phyloP scores from a whole-genome alignment of 768 basidiomycete genomes.

The Mycena indigotica region DNA sequence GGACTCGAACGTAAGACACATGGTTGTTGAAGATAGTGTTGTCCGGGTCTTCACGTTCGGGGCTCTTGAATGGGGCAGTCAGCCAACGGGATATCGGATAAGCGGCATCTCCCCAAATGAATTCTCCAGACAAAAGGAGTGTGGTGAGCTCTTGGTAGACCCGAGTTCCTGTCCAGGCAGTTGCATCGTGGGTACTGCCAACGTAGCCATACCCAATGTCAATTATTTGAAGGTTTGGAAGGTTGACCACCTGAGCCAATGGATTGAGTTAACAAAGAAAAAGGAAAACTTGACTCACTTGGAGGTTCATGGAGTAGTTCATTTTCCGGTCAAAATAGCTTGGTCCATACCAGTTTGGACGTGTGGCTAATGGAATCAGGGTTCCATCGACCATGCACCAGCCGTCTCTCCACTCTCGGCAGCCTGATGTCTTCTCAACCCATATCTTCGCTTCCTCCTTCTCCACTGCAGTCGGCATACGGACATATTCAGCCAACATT shows the following conservation, averaged over 20 bases:
- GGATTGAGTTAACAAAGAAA: neutral
- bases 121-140: neutral
- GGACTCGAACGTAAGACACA: neutral
- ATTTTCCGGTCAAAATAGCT: neutral
- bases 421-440: neutral
- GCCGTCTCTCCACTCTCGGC: neutral
- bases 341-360: neutral
- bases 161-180: slow-evolving; percentile 21
- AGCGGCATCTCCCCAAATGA: slow-evolving; percentile 1
- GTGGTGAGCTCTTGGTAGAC: neutral
- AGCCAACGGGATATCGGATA: neutral
- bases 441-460: slow-evolving; percentile 1
- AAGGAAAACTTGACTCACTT: neutral
- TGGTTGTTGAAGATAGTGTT: neutral
- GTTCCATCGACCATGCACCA: slow-evolving; percentile 3
- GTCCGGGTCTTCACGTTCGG: neutral
- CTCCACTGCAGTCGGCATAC: neutral
- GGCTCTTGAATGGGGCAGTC: neutral
- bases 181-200: slow-evolving; percentile 29
- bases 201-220: slow-evolving; percentile 19
- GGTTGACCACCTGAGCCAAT: slow-evolving; percentile 9
- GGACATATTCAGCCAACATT: neutral
- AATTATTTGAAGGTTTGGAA: slow-evolving; percentile 16
- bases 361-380: neutral
- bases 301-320: slow-evolving; percentile 2